Percentiles rank a stretch among this genome's conserved stretches.
Evolutionary conservation across 2,329 filamentous ascomycete genomes (phyloP).

Genomic region (Pseudogymnoascus sp.): DNA sequence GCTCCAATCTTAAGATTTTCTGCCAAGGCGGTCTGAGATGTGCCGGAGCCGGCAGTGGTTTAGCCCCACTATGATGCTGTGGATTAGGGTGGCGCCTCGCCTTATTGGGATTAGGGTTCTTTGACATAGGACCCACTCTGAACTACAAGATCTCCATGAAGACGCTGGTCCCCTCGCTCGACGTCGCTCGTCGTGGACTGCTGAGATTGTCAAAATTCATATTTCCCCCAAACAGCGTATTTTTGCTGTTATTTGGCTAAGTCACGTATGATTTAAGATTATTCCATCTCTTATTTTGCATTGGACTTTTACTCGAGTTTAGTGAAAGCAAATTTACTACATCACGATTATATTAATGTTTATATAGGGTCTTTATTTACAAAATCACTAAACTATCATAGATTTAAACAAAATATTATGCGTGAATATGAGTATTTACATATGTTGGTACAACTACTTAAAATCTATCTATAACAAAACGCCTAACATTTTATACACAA

Average conservation of each 20-base stretch:
- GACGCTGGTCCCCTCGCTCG: background rate
- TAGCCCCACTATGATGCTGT: background rate
- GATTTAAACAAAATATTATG: background rate
- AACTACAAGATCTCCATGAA: constrained; percentile 3
- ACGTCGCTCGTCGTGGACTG: background rate
- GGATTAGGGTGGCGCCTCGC: background rate
- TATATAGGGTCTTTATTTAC: background rate
- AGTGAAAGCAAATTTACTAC: background rate
- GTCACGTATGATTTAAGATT: background rate
- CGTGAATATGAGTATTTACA: background rate
- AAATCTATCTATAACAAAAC: background rate
- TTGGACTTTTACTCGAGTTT: background rate
- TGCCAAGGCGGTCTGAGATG: background rate
- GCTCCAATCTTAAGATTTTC: background rate
- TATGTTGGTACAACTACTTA: background rate
- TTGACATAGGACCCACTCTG: background rate
- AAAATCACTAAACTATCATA: background rate
- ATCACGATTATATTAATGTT: background rate
- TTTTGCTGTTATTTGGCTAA: background rate
- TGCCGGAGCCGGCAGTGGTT: background rate
- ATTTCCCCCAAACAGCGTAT: background rate
- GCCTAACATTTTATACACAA: background rate
- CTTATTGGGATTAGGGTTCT: background rate
- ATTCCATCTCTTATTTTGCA: background rate
- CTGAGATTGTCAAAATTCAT: background rate